Evolutionary conservation across 2,329 filamentous ascomycete genomes (phyloP).

Genomic region (Juglanconis sp.): DNA sequence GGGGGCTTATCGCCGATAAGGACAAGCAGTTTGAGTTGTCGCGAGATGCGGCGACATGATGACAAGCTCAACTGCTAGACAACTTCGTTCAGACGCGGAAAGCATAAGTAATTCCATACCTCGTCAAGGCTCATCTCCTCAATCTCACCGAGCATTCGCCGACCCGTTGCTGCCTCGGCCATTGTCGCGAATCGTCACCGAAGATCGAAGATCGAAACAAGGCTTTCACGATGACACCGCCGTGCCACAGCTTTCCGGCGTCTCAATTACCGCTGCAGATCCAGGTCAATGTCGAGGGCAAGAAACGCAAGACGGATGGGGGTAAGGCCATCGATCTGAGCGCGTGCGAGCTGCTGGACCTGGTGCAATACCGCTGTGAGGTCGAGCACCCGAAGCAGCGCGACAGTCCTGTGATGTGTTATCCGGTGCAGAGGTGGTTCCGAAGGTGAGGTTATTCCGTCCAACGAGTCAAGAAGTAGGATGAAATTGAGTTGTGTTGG

Average conservation of each 20-base stretch:
- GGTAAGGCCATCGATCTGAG: slow-evolving; percentile 45
- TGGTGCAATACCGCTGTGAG: slow-evolving; percentile 60
- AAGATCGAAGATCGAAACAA: neutral
- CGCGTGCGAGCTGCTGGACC: slow-evolving; percentile 53
- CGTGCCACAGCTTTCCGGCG: slow-evolving; percentile 52
- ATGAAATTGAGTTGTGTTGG: neutral
- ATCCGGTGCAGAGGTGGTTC: slow-evolving; percentile 57
- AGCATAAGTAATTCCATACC: slow-evolving; percentile 34
- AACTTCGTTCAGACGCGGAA: neutral
- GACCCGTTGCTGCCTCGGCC: slow-evolving; percentile 42
- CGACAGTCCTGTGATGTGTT: slow-evolving; percentile 51
- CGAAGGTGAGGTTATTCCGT: slow-evolving; percentile 46
- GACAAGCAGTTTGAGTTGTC: neutral
- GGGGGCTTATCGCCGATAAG: slow-evolving; percentile 19
- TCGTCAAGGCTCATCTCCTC: slow-evolving; percentile 58
- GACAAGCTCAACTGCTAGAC: slow-evolving; percentile 17
- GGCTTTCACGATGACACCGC: slow-evolving; percentile 51
- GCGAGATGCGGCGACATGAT: neutral
- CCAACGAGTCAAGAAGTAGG: neutral
- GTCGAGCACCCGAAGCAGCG: slow-evolving; percentile 45
- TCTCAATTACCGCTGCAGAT: slow-evolving; percentile 46
- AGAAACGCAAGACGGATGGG: slow-evolving; percentile 48
- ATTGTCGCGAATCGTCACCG: slow-evolving; percentile 22
- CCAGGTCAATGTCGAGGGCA: slow-evolving; percentile 46
- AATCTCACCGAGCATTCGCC: slow-evolving; percentile 50